A percentile compares a stretch with the other conserved stretches of the same genome.
Conservation (phyloP, 257 asterid species). For the Jacaranda copaia region DNA sequence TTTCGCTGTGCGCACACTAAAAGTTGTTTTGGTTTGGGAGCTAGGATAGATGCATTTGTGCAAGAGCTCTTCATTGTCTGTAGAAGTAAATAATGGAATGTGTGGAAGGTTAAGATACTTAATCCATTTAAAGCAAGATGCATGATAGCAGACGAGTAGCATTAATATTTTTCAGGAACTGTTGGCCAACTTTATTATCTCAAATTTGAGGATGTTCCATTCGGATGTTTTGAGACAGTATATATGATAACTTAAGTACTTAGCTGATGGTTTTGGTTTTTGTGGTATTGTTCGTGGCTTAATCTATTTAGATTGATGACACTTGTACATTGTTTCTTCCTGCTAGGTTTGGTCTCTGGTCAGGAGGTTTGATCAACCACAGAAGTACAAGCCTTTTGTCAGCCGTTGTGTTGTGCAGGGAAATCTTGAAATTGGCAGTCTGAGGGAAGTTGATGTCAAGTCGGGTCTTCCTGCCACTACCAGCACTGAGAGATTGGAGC, state of each 20-base stretch:
- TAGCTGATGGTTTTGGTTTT: background rate
- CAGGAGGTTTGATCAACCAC: conserved; percentile 87
- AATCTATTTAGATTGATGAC: conserved; percentile 5
- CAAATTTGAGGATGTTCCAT: background rate
- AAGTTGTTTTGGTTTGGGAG: background rate
- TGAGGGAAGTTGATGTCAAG: conserved; percentile 85
- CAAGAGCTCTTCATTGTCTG: conserved; percentile 10
- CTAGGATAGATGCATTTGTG: conserved; percentile 25
- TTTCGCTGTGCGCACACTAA: background rate
- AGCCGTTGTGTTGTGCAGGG: conserved; percentile 75
- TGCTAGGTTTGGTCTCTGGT: conserved; percentile 86
- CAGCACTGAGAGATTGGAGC: conserved; percentile 87
- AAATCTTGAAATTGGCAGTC: conserved; percentile 73
- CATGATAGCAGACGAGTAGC: background rate
- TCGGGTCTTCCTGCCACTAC: conserved; percentile 92
- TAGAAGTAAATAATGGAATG: background rate
- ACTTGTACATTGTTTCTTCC: conserved; percentile 19
- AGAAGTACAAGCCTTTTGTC: conserved; percentile 79
- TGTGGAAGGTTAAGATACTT: background rate
- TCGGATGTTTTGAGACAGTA: background rate
- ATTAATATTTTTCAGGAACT: background rate
- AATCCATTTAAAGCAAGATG: background rate
- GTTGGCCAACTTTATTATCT: background rate
- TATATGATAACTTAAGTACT: background rate
- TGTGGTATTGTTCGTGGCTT: background rate